Evolutionary conservation across 73 alveolate genomes (phyloP), one percentile per base, ranked within the genome.

Genomic region (Paramecium octaurelia): DNA sequence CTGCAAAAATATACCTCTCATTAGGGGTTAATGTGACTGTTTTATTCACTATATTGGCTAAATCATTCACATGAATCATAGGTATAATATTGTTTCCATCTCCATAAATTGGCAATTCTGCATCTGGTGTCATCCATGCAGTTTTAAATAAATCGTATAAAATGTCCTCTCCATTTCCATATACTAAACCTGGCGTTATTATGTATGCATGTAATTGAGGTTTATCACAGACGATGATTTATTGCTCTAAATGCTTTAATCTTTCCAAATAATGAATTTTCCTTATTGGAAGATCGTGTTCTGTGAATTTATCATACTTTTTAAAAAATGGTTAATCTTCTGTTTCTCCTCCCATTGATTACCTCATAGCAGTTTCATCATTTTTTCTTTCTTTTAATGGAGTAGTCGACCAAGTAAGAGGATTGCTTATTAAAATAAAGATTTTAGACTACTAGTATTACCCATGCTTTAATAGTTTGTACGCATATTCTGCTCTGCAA

Each of bases 11-110:
- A 40, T 94, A 92, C 35, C 42, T 85, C 18, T 92, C 83, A 20
- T 24, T 24, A 2, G 94, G 94, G n/a, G 92, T 58, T 36, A 69
- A 21, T 12, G 23, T 42, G 7, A 89, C 73, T 18, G 86, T 85
- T 35, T 84, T 92, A 54, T 85, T 92, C 1, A 92, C 90, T 4
- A 94, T 58, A 59, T 48, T 92, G 1, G 95, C 95, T 29, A 92
- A 91, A 92, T 94, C 97, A 23, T 42, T 23, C 46, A 85, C 95
- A 85, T 94, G 95, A 16, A 94, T 92, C 80, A 92, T 80, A 12
- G 97, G 97, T 18, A 94, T 86, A 11, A 68, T 85, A 86, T 94
- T 94, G 31, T 60, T 84, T 34, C 97, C 97, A 31, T 94, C 97
- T 7, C 95, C 95, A 24, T 44, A 48, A 14, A 80, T 80, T 18